Evolutionary conservation across 495 filamentous ascomycete genomes (phyloP), one percentile per base, ranked within the genome.

Genomic region (Alectoria sarmentosa): DNA sequence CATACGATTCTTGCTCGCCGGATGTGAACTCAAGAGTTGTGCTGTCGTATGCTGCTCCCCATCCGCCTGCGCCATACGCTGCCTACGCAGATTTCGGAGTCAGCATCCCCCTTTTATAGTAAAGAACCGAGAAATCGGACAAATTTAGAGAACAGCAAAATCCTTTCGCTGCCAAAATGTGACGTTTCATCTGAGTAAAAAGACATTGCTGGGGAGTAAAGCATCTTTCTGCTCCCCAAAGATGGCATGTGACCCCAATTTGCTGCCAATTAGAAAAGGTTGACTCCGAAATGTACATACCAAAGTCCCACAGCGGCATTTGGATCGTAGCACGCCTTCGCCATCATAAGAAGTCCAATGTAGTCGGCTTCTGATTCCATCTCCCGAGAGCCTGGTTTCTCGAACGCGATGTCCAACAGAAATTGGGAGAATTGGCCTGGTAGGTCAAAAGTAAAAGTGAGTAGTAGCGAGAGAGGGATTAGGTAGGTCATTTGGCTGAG

Each of bases 261-360:
- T n/a, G n/a, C n/a, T n/a, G n/a, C n/a, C n/a, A n/a, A n/a, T n/a
- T n/a, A n/a, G n/a, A n/a, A n/a, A n/a, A n/a, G n/a, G n/a, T n/a
- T n/a, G n/a, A n/a, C n/a, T n/a, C n/a, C n/a, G n/a, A n/a, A n/a
- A n/a, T n/a, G n/a, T n/a, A n/a, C n/a, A n/a, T n/a, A n/a, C 92
- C 92, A 97, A 73, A 96, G 76, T 30, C 69, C 76, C 14, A 88
- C 78, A 4, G 92, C 92, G 48, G 85, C 88, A 23, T 79, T 73
- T 0, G 92, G 93, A 66, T 95, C 81, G 71, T 89, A 96, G 69
- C 83, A 86, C 55, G 78, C 81, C 68, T 83, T 78, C 28, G 82
- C 77, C 84, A 87, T 88, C 77, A 87, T 82, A 72, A 88, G 88
- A 64, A 96, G 72, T 9, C 93, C 93, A 54, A 97, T 94, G 66